phyloP scores from a whole-genome alignment of 2,329 filamentous ascomycete genomes.

The Penicillium sp. region DNA sequence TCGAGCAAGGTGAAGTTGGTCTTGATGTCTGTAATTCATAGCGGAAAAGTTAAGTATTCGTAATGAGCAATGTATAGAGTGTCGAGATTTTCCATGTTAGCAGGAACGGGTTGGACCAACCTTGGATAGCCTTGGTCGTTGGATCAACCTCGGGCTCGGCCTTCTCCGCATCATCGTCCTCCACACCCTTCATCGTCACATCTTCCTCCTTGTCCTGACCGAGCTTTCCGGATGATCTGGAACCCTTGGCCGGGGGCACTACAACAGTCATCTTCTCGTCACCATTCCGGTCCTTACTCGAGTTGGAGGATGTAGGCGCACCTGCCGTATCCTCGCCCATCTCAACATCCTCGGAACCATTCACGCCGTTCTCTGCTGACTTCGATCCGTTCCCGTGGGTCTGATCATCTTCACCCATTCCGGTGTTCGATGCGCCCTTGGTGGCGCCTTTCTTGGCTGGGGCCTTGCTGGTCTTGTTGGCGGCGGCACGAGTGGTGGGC shows the following conservation, averaged over 20 bases:
- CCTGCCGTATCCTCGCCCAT: conserved; percentile 66
- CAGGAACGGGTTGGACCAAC: conserved; percentile 31
- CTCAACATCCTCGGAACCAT: conserved; percentile 68
- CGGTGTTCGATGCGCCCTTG: conserved; percentile 40
- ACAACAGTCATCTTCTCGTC: conserved; percentile 81
- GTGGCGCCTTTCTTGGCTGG: conserved; percentile 38
- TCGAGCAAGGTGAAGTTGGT: conserved; percentile 90
- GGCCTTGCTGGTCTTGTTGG: conserved; percentile 43
- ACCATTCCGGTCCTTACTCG: conserved; percentile 67
- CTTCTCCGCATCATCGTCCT: conserved; percentile 47
- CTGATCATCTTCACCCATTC: conserved; percentile 74
- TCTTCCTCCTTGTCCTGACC: conserved; percentile 68
- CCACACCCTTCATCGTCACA: conserved; percentile 67
- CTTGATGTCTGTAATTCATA: conserved; percentile 73
- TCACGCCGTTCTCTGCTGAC: conserved; percentile 67
- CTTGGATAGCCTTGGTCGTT: conserved; percentile 54
- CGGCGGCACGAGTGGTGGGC: conserved; percentile 43
- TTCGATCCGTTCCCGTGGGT: conserved; percentile 68
- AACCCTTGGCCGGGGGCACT: conserved; percentile 70
- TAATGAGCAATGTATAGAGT: not conserved
- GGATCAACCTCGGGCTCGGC: conserved; percentile 48
- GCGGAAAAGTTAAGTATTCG: not conserved
- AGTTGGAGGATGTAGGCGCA: conserved; percentile 57
- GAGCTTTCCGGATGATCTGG: conserved; percentile 59
- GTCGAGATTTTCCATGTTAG: not conserved